Evolutionary conservation across 2,329 filamentous ascomycete species (phyloP), one percentile per base, ranked within the genome.

Genomic region (Colletotrichum godetiae): DNA sequence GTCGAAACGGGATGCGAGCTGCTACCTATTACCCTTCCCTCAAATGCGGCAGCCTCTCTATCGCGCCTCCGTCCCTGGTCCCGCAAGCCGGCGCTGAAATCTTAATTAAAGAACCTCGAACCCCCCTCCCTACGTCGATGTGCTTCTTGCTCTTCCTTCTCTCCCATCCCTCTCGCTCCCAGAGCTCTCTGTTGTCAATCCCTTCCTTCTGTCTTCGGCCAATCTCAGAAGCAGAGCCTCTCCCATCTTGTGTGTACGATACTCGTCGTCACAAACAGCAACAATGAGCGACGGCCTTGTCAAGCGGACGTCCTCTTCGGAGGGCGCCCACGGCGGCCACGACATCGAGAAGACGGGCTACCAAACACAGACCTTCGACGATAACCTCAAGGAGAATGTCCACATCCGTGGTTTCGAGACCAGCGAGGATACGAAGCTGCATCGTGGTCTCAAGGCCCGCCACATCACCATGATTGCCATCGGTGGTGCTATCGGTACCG

Each of bases 401-500:
- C 82, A 83, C 74, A 84, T 88, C 75, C 83, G 84, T 58, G 87
- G 86, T 75, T 79, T 88, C 75, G 86, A 88, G 83, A 88, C 86
- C 19, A 84, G 82, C 64, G 79, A 82, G 35, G 85, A 87, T 74
- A 88, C 86, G 60, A 80, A 81, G 76, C 84, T 89, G 68, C 86
- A 88, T 72, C 85, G 86, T n/a, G 87, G 86, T 29, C 86, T 89
- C 76, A 86, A 88, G 80, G 86, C 87, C 24, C 86, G 87, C 11
- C 87, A 89, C 80, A 88, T 89, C 78, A 88, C 86, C 78, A 89
- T 89, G 87, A 88, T 89, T 82, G 93, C 93, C 76, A 93, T 94
- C 72, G 93, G 92, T 78, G 93, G 93, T 80, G 92, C 93, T 74
- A 91, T 94, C 73, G 93, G 90, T 68, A 94, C 92, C 66, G 93